Evolutionary conservation across 2,329 filamentous ascomycete genomes (phyloP).

Genomic region (Hypoxylon sp.): DNA sequence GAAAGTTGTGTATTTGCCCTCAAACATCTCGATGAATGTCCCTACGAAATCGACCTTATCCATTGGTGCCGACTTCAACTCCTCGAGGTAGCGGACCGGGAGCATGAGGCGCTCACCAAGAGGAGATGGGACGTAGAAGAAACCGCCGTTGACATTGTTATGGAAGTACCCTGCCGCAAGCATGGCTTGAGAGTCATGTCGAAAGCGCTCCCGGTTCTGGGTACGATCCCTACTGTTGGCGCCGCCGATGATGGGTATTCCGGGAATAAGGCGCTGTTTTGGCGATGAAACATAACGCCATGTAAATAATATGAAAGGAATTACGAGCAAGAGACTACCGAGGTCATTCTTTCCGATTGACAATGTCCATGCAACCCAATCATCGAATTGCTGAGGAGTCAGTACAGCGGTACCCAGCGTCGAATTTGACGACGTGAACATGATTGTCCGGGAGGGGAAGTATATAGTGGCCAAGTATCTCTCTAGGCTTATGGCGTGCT

Average conservation of each 20-base stretch:
- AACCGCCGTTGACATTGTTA: slow-evolving; percentile 13
- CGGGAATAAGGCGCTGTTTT: slow-evolving; percentile 15
- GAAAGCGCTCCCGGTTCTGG: slow-evolving; percentile 12
- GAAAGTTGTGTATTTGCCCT: slow-evolving; percentile 46
- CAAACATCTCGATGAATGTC: slow-evolving; percentile 46
- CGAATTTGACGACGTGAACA: slow-evolving; percentile 4
- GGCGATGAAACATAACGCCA: slow-evolving; percentile 9
- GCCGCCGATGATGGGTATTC: slow-evolving; percentile 22
- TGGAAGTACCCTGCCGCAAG: slow-evolving; percentile 14
- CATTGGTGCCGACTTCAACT: slow-evolving; percentile 40
- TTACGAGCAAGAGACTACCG: neutral
- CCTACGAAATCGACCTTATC: slow-evolving; percentile 43
- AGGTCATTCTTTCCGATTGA: slow-evolving; percentile 11
- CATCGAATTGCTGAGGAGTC: neutral
- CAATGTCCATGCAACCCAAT: slow-evolving; percentile 7
- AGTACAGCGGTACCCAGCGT: slow-evolving; percentile 5
- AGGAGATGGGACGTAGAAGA: slow-evolving; percentile 42
- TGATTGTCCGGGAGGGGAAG: neutral
- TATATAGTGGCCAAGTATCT: neutral
- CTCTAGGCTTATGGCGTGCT: neutral
- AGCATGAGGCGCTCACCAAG: slow-evolving; percentile 44
- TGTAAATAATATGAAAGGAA: neutral
- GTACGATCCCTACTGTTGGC: slow-evolving; percentile 9
- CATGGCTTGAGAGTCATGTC: slow-evolving; percentile 14
- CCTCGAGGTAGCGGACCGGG: slow-evolving; percentile 41